These are phyloP conservation scores for Tylopilus subfusipes DNA, from an alignment of 768 basidiomycete species.

Conservation along the genomic window DNA sequence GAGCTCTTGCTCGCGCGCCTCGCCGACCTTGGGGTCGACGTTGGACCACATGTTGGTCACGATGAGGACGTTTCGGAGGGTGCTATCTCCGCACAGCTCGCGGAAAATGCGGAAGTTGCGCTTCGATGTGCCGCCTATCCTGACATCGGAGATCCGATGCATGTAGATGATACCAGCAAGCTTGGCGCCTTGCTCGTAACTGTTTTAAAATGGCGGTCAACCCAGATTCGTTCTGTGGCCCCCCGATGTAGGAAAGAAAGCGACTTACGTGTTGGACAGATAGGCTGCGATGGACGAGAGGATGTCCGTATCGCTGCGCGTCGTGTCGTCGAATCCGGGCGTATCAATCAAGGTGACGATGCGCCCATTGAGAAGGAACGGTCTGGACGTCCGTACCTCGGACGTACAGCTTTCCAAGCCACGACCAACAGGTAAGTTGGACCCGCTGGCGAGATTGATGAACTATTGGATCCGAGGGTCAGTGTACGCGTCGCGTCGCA, in stretches of 20 bases:
- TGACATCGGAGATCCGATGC: slow-evolving; percentile 51
- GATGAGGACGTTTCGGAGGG: slow-evolving; percentile 49
- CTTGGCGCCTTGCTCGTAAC: slow-evolving; percentile 36
- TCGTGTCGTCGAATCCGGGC: slow-evolving; percentile 58
- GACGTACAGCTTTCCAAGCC: slow-evolving; percentile 51
- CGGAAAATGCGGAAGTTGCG: slow-evolving; percentile 52
- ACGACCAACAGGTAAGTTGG: slow-evolving; percentile 42
- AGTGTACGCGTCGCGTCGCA: not conserved
- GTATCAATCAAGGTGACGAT: slow-evolving; percentile 53
- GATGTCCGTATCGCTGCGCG: slow-evolving; percentile 46
- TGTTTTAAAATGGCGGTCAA: not conserved
- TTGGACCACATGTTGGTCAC: slow-evolving; percentile 55
- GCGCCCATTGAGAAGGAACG: slow-evolving; percentile 45
- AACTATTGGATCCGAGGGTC: slow-evolving; percentile 36
- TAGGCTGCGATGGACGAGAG: slow-evolving; percentile 47
- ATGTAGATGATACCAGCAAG: slow-evolving; percentile 54
- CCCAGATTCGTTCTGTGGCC: not conserved
- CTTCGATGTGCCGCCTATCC: slow-evolving; percentile 49
- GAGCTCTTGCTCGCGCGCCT: slow-evolving; percentile 46
- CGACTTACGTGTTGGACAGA: slow-evolving; percentile 31
- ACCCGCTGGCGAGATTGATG: slow-evolving; percentile 51
- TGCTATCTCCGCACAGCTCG: slow-evolving; percentile 48
- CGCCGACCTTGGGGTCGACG: slow-evolving; percentile 37
- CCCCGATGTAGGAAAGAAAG: not conserved
- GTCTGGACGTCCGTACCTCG: slow-evolving; percentile 40